Evolutionary conservation across 108 stramenopile species (phyloP).

Genomic region (Pseudonitzschia multiseries): DNA sequence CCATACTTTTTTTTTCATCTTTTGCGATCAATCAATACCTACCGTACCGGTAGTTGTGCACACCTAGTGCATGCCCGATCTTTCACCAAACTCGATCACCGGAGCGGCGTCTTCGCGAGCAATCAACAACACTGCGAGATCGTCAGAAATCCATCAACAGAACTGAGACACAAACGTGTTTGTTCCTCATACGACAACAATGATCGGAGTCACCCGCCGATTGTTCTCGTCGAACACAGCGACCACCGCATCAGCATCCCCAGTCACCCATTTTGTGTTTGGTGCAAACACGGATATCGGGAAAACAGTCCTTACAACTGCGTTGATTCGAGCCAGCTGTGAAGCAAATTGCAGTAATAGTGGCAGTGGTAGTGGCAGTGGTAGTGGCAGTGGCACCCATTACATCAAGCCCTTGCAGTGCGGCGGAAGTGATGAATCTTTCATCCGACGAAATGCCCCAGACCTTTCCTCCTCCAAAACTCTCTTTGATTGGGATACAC

Average conservation of each 20-base stretch:
- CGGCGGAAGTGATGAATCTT: conserved; percentile 81
- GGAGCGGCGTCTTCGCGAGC: too few species aligned
- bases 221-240: conserved; percentile 5
- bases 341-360: background rate
- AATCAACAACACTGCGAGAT: too few species aligned
- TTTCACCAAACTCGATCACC: too few species aligned
- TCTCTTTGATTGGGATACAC: conserved; percentile 86
- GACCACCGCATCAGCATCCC: background rate
- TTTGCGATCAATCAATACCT: too few species aligned
- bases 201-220: background rate
- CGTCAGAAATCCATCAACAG: background rate
- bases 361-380: background rate
- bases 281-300: conserved; percentile 98
- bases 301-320: conserved; percentile 89
- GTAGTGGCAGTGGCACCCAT: conserved; percentile 19
- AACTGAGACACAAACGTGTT: too few species aligned
- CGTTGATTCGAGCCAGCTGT: conserved; percentile 66
- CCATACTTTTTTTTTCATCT: too few species aligned
- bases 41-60: too few species aligned
- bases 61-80: too few species aligned
- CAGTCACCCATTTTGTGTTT: conserved; percentile 74
- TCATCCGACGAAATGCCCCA: conserved; percentile 40
- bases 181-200: too few species aligned
- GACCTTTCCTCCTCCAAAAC: conserved; percentile 40
- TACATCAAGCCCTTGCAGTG: conserved; percentile 96